Percentiles rank a stretch among this genome's conserved stretches.
These are phyloP conservation scores for Hygrocybe coccinea DNA, from an alignment of 768 basidiomycete genomes.

Conservation along the genomic window DNA sequence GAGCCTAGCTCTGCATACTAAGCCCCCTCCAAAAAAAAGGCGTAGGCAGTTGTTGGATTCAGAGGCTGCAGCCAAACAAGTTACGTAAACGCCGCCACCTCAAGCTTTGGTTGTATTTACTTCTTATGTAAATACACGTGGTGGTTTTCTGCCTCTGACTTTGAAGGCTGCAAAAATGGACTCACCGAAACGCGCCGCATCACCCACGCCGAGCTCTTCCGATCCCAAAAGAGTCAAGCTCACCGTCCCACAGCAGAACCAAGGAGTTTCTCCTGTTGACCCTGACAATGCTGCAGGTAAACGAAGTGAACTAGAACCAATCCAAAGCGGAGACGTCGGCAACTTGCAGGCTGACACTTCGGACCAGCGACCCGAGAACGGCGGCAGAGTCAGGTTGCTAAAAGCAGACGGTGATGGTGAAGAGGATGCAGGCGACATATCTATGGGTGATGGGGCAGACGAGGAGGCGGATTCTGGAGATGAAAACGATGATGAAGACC, in stretches of 20 bases:
- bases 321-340: slow-evolving; percentile 71
- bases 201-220: slow-evolving; percentile 45
- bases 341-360: slow-evolving; percentile 55
- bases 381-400: slow-evolving; percentile 39
- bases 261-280: slow-evolving; percentile 73
- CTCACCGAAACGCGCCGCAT: slow-evolving; percentile 62
- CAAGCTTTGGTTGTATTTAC: slow-evolving; percentile 1
- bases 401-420: slow-evolving; percentile 53
- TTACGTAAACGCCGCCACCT: background rate
- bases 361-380: slow-evolving; percentile 39
- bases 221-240: slow-evolving; percentile 58
- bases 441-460: slow-evolving; percentile 75
- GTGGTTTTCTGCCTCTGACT: background rate
- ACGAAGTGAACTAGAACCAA: slow-evolving; percentile 82
- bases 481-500: slow-evolving; percentile 82
- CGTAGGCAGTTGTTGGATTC: background rate
- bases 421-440: slow-evolving; percentile 68
- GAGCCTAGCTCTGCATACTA: background rate
- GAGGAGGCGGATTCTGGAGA: slow-evolving; percentile 75
- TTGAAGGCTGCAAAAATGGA: slow-evolving; percentile 41
- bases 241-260: slow-evolving; percentile 48
- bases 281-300: slow-evolving; percentile 77
- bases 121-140: background rate
- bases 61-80: background rate
- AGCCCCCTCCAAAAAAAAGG: background rate